Percentiles rank a stretch among this genome's conserved stretches.
Evolutionary conservation across 2,329 filamentous ascomycete genomes (phyloP).

Genomic region (Paradendryphiella salina): DNA sequence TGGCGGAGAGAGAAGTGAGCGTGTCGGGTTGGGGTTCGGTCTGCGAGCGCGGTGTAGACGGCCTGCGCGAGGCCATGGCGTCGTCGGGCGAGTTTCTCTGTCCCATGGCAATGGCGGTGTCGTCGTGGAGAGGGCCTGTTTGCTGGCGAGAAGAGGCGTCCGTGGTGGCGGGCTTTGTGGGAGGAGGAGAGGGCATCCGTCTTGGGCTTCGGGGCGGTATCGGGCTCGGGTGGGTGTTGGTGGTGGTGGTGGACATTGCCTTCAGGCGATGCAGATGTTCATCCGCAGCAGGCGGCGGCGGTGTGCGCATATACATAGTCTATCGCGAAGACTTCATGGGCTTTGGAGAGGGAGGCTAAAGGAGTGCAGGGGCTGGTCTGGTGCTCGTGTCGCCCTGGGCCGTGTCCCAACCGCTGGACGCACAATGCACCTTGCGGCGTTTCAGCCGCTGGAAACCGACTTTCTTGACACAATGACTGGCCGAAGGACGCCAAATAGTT

Average conservation of each 20-base stretch:
- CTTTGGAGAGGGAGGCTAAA: conserved; percentile 20
- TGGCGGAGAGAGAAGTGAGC: conserved; percentile 29
- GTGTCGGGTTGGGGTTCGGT: conserved; percentile 44
- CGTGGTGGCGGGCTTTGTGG: conserved; percentile 3
- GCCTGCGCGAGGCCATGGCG: conserved; percentile 29
- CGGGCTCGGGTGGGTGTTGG: conserved; percentile 12
- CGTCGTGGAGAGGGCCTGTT: not conserved
- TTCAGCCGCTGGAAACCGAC: conserved; percentile 38
- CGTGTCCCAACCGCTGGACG: conserved; percentile 30
- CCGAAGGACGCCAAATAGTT: conserved; percentile 24
- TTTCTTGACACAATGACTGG: conserved; percentile 28
- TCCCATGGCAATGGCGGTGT: conserved; percentile 25
- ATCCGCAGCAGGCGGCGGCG: conserved; percentile 21
- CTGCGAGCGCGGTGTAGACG: conserved; percentile 44
- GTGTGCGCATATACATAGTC: conserved; percentile 37
- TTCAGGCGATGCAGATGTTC: conserved; percentile 1
- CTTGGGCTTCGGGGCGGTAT: conserved; percentile 13
- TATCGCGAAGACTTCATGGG: conserved; percentile 8
- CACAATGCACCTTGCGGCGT: conserved; percentile 40
- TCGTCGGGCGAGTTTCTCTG: conserved; percentile 34
- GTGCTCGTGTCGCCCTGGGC: conserved; percentile 25
- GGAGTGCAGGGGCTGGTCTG: conserved; percentile 19
- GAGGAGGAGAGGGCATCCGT: not conserved
- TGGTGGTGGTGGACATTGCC: conserved; percentile 9
- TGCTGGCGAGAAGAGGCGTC: not conserved